Base-by-base conservation (phyloP, 2,329 filamentous ascomycete genomes). In the Venturia oleaginea region DNA sequence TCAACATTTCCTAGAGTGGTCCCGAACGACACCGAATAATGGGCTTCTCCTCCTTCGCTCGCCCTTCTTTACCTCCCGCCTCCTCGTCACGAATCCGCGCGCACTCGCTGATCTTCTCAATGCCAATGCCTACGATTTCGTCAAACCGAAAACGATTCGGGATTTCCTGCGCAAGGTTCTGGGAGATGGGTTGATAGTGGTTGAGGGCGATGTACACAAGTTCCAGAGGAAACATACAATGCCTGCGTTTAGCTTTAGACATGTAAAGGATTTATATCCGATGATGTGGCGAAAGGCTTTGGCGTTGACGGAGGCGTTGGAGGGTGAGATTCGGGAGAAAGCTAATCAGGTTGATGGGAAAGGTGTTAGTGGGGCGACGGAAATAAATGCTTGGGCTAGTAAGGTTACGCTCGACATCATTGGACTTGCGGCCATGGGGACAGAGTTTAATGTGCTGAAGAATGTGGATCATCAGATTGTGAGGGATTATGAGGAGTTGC, bases 221-320 rank as follows among this genome's bases (percentile, higher is more conserved):
- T 77, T 77, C 62, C 79, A 83, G 66, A 83, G 92, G 60, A 92
- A 89, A 72, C 86, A 87, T 65, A 82, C 96, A n/a, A 85, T 88
- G 77, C 91, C 91, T 0, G 90, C 90, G 1, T 96, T 96, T 74
- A 83, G 86, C 22, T 95, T 91, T 72, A 84, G 91, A 27, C 90
- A 95, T 70, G 80, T 96, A 72, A 95, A 95, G 72, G 84, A 93
- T 66, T 78, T 96, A 15, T 94, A 95, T 69, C 88, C 90, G 0
- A 77, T 89, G 6, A 96, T 97, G 75, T 96, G 91, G 91, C 70
- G 76, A 24, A 96, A 95, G 76, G 83, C 87, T 0, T 75, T 82
- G 10, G 87, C 93, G 72, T 83, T 87, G 69, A 84, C 87, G 5
- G 75, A 83, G 22, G 81, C 82, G 60, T 86, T 96, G 74, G 81